Evolutionary conservation across 2,329 filamentous ascomycete species (phyloP), one percentile per base, ranked within the genome.

Genomic region (Trichoderma sp.): DNA sequence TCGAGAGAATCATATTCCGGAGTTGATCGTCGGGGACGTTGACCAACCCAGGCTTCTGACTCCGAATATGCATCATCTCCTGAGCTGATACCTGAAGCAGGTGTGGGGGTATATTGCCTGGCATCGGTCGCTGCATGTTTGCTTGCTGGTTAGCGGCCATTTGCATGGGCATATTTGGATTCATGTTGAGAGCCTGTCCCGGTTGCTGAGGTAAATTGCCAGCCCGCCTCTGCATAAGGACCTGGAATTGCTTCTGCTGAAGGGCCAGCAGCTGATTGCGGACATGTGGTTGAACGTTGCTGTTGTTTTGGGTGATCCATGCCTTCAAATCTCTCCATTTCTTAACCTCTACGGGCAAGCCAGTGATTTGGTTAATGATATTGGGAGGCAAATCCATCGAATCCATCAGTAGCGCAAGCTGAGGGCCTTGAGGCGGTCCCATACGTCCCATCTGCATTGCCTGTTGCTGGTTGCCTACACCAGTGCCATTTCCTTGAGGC

Each of bases 251-350:
- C 67, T 80, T 80, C 21, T 83, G 79, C 75, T 88, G 87, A 6
- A 85, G 69, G 2, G 74, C 76, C 3, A 76, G 76, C 14, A 88
- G 80, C 71, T 84, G 83, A 6, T 73, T 77, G 27, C 83, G 83
- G 9, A 83, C 69, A 3, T 80, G 76, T 6, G 81, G 80, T 0
- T 83, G 77, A 1, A 86, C 75, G 67, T 77, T 80, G 71, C 82
- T 84, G 63, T 82, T 84, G 65, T 85, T 85, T 68, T 84, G 83
- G 11, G 76, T 77, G 4, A 87, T 77, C 85, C 85, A 88, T 2
- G 78, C 75, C 78, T 86, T 87, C 12, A 89, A 80, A 4, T 88
- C 86, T 18, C 82, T 81, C 88, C 88, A 89, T 77, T 87, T 89
- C 80, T 87, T 88, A 6, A 87, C 78, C 0, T 88, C 86, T 0